These are phyloP conservation scores for Komagataella mondaviorum DNA, from an alignment of 805 yeast genomes.

Conservation along the genomic window DNA sequence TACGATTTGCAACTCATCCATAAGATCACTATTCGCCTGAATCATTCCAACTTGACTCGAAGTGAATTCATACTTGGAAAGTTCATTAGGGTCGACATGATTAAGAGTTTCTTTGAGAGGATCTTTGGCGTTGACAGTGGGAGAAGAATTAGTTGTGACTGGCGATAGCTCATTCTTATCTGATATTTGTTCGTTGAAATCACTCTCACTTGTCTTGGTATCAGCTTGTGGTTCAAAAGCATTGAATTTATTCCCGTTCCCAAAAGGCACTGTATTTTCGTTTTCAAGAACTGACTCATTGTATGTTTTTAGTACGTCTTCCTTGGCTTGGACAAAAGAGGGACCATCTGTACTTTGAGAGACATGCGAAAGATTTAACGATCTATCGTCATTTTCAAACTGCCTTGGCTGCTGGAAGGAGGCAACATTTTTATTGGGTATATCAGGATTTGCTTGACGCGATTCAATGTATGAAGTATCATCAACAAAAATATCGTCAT, in stretches of 20 bases:
- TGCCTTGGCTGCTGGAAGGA: neutral
- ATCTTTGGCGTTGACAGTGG: neutral
- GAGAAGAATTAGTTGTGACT: neutral
- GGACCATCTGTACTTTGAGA: neutral
- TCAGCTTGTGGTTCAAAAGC: neutral
- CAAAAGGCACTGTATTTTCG: neutral
- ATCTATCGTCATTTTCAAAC: neutral
- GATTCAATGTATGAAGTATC: neutral
- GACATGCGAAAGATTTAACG: neutral
- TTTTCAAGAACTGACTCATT: neutral
- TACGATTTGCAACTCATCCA: constrained; percentile 53
- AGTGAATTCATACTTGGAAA: constrained; percentile 20
- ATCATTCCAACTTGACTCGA: constrained; percentile 51
- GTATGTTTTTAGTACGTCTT: neutral
- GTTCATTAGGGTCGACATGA: neutral
- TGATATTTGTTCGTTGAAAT: neutral
- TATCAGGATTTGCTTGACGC: neutral
- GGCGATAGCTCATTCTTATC: neutral
- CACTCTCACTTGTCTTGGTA: neutral
- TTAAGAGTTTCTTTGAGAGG: neutral
- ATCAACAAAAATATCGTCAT: neutral
- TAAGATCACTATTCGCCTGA: constrained; percentile 41
- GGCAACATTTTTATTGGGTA: neutral
- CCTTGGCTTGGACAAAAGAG: neutral
- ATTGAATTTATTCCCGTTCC: neutral